Conservation (phyloP, 345 rosid genomes). For the Citrus medica region DNA sequence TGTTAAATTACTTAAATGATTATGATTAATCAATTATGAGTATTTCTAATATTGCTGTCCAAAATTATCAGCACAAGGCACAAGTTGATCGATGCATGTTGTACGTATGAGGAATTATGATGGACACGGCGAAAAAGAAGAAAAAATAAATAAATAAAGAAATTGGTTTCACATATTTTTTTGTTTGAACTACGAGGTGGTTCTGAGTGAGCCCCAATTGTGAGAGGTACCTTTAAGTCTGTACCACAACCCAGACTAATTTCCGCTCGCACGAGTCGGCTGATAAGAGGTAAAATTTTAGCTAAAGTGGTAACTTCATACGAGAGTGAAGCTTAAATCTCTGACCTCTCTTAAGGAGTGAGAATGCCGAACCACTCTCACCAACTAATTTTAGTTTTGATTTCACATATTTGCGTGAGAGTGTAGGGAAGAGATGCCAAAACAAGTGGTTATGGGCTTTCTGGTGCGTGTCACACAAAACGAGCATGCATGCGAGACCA, state of each 20-base stretch:
- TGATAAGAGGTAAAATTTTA: rapidly evolving
- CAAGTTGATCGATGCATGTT: no score
- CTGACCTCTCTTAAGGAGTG: rapidly evolving
- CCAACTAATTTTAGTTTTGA: rapidly evolving
- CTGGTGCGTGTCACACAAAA: no score
- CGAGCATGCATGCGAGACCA: no score
- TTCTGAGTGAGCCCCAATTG: rapidly evolving
- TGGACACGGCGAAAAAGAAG: no score
- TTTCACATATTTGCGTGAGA: no score
- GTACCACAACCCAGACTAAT: no score
- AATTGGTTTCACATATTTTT: no score
- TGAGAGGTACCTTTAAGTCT: rapidly evolving
- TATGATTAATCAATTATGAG: neutral
- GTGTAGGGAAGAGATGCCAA: no score
- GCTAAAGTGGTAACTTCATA: rapidly evolving
- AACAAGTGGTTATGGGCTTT: no score
- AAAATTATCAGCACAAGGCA: neutral
- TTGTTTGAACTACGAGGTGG: no score
- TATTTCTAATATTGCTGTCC: neutral
- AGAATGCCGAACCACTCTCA: rapidly evolving
- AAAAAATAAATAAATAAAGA: no score
- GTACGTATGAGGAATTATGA: no score
- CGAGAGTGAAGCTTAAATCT: rapidly evolving
- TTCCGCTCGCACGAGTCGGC: rapidly evolving
- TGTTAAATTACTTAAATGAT: neutral